These are phyloP conservation scores for Akanthomyces lecanii DNA, from an alignment of 2,329 filamentous ascomycete species.

Conservation along the genomic window DNA sequence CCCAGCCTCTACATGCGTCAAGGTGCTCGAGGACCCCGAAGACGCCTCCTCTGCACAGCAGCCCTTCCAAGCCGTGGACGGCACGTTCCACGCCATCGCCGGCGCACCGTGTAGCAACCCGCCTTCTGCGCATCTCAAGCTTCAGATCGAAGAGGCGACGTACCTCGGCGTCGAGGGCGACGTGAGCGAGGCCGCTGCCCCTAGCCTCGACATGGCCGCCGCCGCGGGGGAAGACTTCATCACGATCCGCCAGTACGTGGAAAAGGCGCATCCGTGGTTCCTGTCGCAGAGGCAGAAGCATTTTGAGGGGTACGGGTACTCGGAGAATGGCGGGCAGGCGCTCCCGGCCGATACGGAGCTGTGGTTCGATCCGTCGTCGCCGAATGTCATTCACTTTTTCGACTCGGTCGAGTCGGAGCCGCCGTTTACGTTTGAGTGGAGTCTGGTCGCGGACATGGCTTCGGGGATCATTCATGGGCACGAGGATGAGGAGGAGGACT, in stretches of 20 bases:
- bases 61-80: constrained; percentile 1
- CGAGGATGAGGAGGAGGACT: constrained; percentile 1
- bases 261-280: constrained; percentile 5
- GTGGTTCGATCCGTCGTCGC: constrained; percentile 13
- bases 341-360: constrained; percentile 10
- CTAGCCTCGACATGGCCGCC: neutral
- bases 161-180: constrained; percentile 3
- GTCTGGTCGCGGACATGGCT: constrained; percentile 2
- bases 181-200: neutral
- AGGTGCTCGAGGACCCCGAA: constrained; percentile 4
- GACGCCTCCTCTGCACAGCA: constrained; percentile 3
- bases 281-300: neutral
- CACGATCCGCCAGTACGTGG: constrained; percentile 6
- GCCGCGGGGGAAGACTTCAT: neutral
- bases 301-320: constrained; percentile 1
- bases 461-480: neutral
- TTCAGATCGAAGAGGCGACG: constrained; percentile 3
- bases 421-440: constrained; percentile 8
- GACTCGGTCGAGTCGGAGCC: constrained; percentile 12
- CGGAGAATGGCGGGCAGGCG: neutral
- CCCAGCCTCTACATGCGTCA: neutral
- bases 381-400: constrained; percentile 5
- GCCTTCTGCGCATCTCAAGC: neutral
- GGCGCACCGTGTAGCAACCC: constrained; percentile 2
- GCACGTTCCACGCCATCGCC: neutral